Percentiles rank a stretch among this genome's conserved stretches.
Conservation (phyloP, 2,329 filamentous ascomycete genomes). For the Verticillium nubilum region DNA sequence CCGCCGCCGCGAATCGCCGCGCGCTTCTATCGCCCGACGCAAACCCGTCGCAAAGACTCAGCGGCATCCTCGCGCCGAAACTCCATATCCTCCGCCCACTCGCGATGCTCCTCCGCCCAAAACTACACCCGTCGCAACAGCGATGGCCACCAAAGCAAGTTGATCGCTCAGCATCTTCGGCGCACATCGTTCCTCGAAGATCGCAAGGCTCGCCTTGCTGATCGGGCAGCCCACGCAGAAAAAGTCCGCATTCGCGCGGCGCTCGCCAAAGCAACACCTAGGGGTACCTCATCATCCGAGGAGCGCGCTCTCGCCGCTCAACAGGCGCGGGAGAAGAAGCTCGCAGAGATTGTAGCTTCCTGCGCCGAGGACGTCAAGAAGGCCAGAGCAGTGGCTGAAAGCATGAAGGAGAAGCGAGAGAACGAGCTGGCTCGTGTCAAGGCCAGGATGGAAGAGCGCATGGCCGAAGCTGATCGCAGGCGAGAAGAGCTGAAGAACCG, state of each 20-base stretch:
- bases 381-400: slow-evolving; percentile 77
- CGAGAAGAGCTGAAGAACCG: slow-evolving; percentile 58
- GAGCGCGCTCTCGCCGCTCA: slow-evolving; percentile 73
- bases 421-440: slow-evolving; percentile 65
- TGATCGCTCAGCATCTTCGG: slow-evolving; percentile 73
- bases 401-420: slow-evolving; percentile 74
- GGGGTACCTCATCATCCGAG: slow-evolving; percentile 62
- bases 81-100: slow-evolving; percentile 71
- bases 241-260: slow-evolving; percentile 75
- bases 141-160: slow-evolving; percentile 64
- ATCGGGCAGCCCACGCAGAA: slow-evolving; percentile 76
- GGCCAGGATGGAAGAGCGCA: slow-evolving; percentile 72
- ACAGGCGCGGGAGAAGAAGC: slow-evolving; percentile 70
- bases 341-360: slow-evolving; percentile 74
- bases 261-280: slow-evolving; percentile 63
- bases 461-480: slow-evolving; percentile 70
- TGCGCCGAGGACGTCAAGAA: slow-evolving; percentile 80
- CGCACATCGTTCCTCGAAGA: slow-evolving; percentile 77
- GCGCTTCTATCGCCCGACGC: slow-evolving; percentile 66
- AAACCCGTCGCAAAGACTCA: slow-evolving; percentile 66
- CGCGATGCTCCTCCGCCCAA: slow-evolving; percentile 57
- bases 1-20: slow-evolving; percentile 74
- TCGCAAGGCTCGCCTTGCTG: slow-evolving; percentile 72
- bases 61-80: slow-evolving; percentile 75
- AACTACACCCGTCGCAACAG: slow-evolving; percentile 43